Base-by-base conservation (phyloP, 192 early-diverging fungal genomes). In the Podila clonocystis region DNA sequence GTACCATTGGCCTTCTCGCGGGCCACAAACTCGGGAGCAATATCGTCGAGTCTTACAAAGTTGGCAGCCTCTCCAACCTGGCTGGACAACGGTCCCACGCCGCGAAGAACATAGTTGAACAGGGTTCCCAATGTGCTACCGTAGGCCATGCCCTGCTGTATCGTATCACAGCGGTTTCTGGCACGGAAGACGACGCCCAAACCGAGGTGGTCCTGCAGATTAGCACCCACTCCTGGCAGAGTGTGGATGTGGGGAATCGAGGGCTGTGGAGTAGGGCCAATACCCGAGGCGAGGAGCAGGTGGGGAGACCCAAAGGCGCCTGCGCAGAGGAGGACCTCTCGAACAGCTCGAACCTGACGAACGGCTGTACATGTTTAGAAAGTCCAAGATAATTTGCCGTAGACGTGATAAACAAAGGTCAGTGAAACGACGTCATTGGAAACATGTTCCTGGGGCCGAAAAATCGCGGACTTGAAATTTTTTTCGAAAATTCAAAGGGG, bases 281-380 rank as follows among this genome's bases (percentile, higher is more conserved):
- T 73, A 29, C 84, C 84, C 6, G 84, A 83, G 8, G 74, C 68
- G 4, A 83, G 65, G 7, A 87, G 61, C 5, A 86, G 13, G 12
- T 75, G 68, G 15, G 84, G 85, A 0, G 84, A 82, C 13, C 78
- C 74, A 58, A 85, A 67, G 0, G 85, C 69, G 5, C 85, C 84
- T 50, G 63, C 84, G 26, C 84, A 83, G 33, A 87, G 77, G 31
- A 87, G 45, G 58, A 86, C 75, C 49, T 87, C 86, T 61, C 75
- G 63, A 5, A 29, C 58, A 13, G 61, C 68, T 34, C 65, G 31
- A 19, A 77, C 64, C 15, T 55, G 45, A 50, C 60, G 61, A 5
- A 20, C 28, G 26, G 65, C 74, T 75, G 38, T 15, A 45, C 41
- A 45, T 45, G 41, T 45, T 45, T 45, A 38, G 50, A 73, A 58